phyloP scores from a whole-genome alignment of 805 yeast species.

The Brettanomyces bruxellensis region DNA sequence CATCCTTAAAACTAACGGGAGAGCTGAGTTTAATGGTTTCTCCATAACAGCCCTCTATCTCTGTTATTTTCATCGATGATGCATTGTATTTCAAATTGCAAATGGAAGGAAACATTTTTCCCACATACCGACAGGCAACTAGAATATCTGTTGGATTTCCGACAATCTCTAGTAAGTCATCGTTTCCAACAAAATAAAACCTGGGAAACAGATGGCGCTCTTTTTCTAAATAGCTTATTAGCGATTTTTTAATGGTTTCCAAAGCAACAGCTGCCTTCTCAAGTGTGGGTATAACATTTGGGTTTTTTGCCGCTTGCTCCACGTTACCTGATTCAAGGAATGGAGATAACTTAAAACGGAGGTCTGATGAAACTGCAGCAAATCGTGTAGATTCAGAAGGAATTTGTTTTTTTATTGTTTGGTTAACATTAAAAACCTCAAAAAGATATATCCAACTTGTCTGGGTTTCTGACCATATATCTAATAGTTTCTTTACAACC shows the following conservation, averaged over 20 bases:
- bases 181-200: constrained; percentile 83
- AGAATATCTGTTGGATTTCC: constrained; percentile 48
- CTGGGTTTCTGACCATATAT: constrained; percentile 76
- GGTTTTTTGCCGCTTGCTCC: constrained; percentile 7
- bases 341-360: constrained; percentile 35
- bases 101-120: constrained; percentile 67
- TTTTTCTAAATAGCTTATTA: constrained; percentile 69
- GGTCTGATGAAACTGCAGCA: constrained; percentile 51
- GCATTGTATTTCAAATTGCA: constrained; percentile 26
- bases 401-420: constrained; percentile 51
- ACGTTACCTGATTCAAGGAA: constrained; percentile 30
- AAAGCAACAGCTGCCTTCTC: constrained; percentile 47
- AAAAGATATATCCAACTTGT: constrained; percentile 81
- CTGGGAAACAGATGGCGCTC: constrained; percentile 75
- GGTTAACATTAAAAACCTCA: constrained; percentile 60
- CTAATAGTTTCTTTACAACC: constrained; percentile 41
- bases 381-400: constrained; percentile 68
- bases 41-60: constrained; percentile 55
- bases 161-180: constrained; percentile 74
- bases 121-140: constrained; percentile 47
- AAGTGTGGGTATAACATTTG: not conserved
- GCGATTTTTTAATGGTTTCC: constrained; percentile 48
- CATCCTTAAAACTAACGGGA: constrained; percentile 35
- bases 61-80: constrained; percentile 22
- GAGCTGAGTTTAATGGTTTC: constrained; percentile 40